phyloP scores from a whole-genome alignment of 306 rosid species.

The Pyrus communis region DNA sequence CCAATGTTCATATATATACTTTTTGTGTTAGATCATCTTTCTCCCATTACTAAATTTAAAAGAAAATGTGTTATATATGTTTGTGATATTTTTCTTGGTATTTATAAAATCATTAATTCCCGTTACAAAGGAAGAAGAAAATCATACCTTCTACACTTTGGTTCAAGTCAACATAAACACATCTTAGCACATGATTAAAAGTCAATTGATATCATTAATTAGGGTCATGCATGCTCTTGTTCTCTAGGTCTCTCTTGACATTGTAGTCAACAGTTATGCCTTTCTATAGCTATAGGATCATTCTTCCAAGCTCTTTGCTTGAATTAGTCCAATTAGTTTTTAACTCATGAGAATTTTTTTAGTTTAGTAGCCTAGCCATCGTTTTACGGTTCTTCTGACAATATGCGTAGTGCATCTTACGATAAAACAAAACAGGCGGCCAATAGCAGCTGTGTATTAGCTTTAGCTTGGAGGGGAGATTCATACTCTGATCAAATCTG shows the following conservation, averaged over 20 bases:
- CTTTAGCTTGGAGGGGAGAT: neutral
- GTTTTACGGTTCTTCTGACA: neutral
- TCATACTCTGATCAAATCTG: conserved; percentile 12
- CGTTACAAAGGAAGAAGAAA: neutral
- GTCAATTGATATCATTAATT: neutral
- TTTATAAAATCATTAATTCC: neutral
- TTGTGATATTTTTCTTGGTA: no score
- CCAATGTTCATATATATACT: no score
- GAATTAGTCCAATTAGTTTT: neutral
- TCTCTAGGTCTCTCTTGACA: conserved; percentile 13
- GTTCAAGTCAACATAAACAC: neutral
- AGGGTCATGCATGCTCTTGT: neutral
- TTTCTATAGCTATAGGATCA: neutral
- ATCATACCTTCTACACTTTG: neutral
- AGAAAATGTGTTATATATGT: no score
- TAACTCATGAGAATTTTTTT: neutral
- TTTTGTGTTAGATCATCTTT: no score
- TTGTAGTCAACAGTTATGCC: conserved; percentile 11
- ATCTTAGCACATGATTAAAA: neutral
- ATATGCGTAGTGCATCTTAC: neutral
- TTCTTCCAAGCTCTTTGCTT: neutral
- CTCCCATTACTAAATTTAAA: no score
- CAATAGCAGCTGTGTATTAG: neutral
- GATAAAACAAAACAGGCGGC: conserved; percentile 2
- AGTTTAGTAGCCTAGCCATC: neutral